Conservation (phyloP, 148 eudicot genomes). For the Nepenthes mirabilis region DNA sequence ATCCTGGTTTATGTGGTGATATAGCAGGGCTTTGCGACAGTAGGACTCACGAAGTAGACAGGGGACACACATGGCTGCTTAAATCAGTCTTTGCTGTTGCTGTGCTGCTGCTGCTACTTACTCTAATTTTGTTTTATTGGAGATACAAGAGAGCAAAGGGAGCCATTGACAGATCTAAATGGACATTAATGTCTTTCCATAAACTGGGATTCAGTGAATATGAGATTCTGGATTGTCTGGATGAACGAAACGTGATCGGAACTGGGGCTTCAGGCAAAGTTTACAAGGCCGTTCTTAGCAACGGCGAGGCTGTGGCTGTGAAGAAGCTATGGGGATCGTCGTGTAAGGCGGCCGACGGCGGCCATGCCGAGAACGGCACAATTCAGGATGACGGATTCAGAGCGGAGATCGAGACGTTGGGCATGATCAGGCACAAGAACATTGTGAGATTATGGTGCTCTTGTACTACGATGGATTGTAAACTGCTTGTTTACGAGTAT, state of each 20-base stretch:
- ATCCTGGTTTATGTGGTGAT: conserved; percentile 68
- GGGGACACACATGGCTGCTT: conserved; percentile 46
- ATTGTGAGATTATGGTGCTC: conserved; percentile 77
- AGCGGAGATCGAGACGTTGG: conserved; percentile 79
- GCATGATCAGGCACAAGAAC: conserved; percentile 69
- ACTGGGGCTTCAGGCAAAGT: conserved; percentile 83
- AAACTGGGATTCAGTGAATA: conserved; percentile 73
- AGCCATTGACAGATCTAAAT: conserved; percentile 44
- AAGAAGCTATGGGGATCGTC: conserved; percentile 47
- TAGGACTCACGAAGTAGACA: conserved; percentile 12
- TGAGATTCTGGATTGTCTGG: conserved; percentile 62
- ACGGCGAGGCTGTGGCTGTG: conserved; percentile 70
- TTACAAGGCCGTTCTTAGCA: conserved; percentile 65
- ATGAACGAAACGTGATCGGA: conserved; percentile 81
- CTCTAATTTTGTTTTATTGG: conserved; percentile 44
- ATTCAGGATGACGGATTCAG: conserved; percentile 45
- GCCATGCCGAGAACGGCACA: conserved; percentile 39
- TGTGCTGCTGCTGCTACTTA: conserved; percentile 37
- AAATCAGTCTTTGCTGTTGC: conserved; percentile 41
- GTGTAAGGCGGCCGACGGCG: conserved; percentile 17
- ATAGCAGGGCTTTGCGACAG: conserved; percentile 46
- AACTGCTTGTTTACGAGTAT: conserved; percentile 61
- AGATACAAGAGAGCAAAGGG: conserved; percentile 39
- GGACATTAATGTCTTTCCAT: conserved; percentile 84
- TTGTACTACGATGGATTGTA: conserved; percentile 70